Percentiles rank a stretch among this genome's conserved stretches.
phyloP scores from a whole-genome alignment of 2,329 filamentous ascomycete species.

The Hymenoscyphus linearis region DNA sequence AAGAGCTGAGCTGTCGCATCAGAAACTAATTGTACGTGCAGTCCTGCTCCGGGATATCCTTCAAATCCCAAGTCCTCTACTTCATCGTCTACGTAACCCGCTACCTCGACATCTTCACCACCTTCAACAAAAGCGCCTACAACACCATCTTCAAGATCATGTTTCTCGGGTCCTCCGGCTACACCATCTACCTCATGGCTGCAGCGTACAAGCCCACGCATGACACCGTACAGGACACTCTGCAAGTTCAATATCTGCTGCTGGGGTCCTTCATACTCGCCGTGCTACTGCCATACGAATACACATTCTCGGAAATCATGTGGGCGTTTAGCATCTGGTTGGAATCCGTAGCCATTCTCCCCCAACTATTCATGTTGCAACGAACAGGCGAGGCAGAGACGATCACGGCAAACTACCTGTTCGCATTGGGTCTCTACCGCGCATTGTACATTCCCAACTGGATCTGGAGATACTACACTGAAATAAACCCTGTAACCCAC shows the following conservation, averaged over 20 bases:
- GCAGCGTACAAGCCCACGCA: slow-evolving; percentile 96
- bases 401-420: slow-evolving; percentile 98
- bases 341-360: slow-evolving; percentile 91
- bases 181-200: slow-evolving; percentile 97
- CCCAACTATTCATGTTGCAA: slow-evolving; percentile 97
- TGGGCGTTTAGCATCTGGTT: slow-evolving; percentile 99
- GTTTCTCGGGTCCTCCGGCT: slow-evolving; percentile 84
- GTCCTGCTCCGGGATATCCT: slow-evolving; percentile 97
- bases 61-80: slow-evolving; percentile 97
- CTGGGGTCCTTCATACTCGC: slow-evolving; percentile 74
- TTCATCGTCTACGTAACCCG: slow-evolving; percentile 88
- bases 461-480: slow-evolving; percentile 83
- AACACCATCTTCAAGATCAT: slow-evolving; percentile 94
- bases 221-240: slow-evolving; percentile 94
- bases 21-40: slow-evolving; percentile 37
- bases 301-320: slow-evolving; percentile 76
- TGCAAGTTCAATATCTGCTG: slow-evolving; percentile 92
- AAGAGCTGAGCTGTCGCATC: slow-evolving; percentile 10
- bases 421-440: slow-evolving; percentile 85
- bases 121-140: slow-evolving; percentile 66
- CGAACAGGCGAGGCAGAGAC: slow-evolving; percentile 96
- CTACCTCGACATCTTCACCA: slow-evolving; percentile 90
- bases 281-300: slow-evolving; percentile 79
- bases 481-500: slow-evolving; percentile 39
- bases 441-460: slow-evolving; percentile 98